phyloP scores from a whole-genome alignment of 352 stramenopile species.

The Pythium dissotocum region DNA sequence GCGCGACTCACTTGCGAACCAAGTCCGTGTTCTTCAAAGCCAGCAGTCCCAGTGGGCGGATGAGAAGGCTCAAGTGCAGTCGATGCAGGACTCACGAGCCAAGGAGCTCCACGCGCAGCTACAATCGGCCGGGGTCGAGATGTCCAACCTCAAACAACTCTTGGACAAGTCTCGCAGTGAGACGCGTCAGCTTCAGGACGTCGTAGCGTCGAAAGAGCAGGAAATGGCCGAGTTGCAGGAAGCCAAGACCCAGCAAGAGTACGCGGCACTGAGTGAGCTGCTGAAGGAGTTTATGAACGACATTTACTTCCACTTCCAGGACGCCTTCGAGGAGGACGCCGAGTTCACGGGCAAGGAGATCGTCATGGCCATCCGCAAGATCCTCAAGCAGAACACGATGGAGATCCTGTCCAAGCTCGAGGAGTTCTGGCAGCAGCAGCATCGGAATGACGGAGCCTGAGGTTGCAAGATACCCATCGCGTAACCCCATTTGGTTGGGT shows the following conservation, averaged over 20 bases:
- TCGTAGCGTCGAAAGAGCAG: constrained; percentile 48
- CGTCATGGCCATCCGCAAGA: constrained; percentile 79
- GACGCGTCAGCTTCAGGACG: constrained; percentile 47
- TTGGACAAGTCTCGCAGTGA: constrained; percentile 45
- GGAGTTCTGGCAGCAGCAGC: constrained; percentile 67
- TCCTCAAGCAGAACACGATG: constrained; percentile 85
- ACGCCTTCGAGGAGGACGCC: constrained; percentile 80
- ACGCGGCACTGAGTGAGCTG: constrained; percentile 58
- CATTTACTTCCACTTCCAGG: constrained; percentile 86
- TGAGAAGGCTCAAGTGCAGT: constrained; percentile 48
- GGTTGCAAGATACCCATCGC: too few relatives aligned
- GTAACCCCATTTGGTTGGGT: constrained; percentile 1
- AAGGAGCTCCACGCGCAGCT: constrained; percentile 54
- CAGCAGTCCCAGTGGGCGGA: constrained; percentile 64
- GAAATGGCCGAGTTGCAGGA: constrained; percentile 49
- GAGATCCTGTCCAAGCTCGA: constrained; percentile 73
- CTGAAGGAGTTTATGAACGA: constrained; percentile 90
- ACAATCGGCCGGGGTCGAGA: constrained; percentile 46
- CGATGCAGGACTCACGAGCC: constrained; percentile 45
- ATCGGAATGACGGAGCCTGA: constrained; percentile 1
- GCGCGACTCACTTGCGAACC: constrained; percentile 44
- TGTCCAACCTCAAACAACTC: constrained; percentile 42
- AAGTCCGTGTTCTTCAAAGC: constrained; percentile 49
- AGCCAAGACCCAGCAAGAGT: constrained; percentile 52
- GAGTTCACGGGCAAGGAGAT: constrained; percentile 86